Percentiles rank a stretch among this genome's conserved stretches.
These are phyloP conservation scores for Hemileccinum rubropunctum DNA, from an alignment of 768 basidiomycete genomes.

Conservation along the genomic window DNA sequence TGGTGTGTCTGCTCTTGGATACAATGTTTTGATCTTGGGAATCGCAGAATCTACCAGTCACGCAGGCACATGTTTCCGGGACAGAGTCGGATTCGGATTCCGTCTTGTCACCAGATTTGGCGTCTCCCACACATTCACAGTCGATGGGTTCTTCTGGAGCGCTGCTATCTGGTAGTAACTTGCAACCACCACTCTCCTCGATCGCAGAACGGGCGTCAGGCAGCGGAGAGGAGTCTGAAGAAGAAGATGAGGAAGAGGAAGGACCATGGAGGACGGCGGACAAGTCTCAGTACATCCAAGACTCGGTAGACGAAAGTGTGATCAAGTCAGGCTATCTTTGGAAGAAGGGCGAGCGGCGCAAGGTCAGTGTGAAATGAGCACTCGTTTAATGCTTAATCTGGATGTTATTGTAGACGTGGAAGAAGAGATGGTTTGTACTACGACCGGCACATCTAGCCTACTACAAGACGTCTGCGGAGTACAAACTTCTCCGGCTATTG, in stretches of 20 bases:
- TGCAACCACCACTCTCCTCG: conserved; percentile 60
- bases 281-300: conserved; percentile 40
- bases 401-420: conserved; percentile 74
- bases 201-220: conserved; percentile 73
- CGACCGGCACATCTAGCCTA: conserved; percentile 90
- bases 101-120: conserved; percentile 52
- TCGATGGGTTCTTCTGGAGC: conserved; percentile 32
- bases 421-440: conserved; percentile 98
- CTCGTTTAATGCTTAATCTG: conserved; percentile 1
- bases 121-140: conserved; percentile 36
- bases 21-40: conserved; percentile 15
- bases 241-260: conserved; percentile 67
- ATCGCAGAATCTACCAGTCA: conserved; percentile 30
- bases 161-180: conserved; percentile 30
- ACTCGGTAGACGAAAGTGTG: conserved; percentile 62
- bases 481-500: conserved; percentile 84
- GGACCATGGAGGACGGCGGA: conserved; percentile 62
- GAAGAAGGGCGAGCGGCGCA: conserved; percentile 97
- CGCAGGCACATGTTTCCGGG: conserved; percentile 51
- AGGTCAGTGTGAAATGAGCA: conserved; percentile 52
- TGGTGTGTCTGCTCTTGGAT: background rate
- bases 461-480: conserved; percentile 95
- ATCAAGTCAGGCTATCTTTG: conserved; percentile 92
- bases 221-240: conserved; percentile 77
- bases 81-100: conserved; percentile 90